Conservation (phyloP, 352 stramenopile species). For the Salisapilia sapeloensis region DNA sequence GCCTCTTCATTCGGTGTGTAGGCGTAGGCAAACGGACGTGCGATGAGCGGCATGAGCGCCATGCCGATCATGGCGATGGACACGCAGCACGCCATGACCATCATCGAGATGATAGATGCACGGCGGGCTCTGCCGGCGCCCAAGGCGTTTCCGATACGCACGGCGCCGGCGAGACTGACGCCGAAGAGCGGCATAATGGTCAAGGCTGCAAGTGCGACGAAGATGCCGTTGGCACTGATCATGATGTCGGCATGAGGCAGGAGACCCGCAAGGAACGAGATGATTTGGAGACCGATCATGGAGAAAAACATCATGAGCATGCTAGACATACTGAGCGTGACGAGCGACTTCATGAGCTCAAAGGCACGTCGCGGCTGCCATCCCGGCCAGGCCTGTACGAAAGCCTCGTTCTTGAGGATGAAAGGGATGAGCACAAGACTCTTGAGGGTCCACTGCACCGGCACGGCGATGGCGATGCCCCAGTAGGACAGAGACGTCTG, state of each 20-base stretch:
- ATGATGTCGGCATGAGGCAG: slow-evolving; percentile 11
- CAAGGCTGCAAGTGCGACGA: slow-evolving; percentile 6
- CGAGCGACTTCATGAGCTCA: slow-evolving; percentile 4
- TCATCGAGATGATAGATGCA: slow-evolving; percentile 3
- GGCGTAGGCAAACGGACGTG: slow-evolving; percentile 5
- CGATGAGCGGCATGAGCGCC: slow-evolving; percentile 1
- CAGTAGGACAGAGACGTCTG: slow-evolving; percentile 15
- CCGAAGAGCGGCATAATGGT: slow-evolving; percentile 9
- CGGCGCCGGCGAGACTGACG: slow-evolving; percentile 6
- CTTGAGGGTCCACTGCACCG: slow-evolving; percentile 11
- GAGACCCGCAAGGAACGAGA: slow-evolving; percentile 7
- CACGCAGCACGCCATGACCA: slow-evolving; percentile 2
- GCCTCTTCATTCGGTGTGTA: slow-evolving; percentile 6
- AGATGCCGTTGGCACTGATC: slow-evolving; percentile 10
- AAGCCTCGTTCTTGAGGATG: slow-evolving; percentile 9
- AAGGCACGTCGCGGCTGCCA: slow-evolving; percentile 7
- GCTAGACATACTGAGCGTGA: slow-evolving; percentile 4
- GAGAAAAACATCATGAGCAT: slow-evolving; percentile 6
- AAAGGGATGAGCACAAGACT: slow-evolving; percentile 7
- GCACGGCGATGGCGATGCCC: slow-evolving; percentile 9
- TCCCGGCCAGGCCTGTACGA: slow-evolving; percentile 12
- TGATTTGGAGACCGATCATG: slow-evolving; percentile 5
- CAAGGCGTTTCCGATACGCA: slow-evolving; percentile 14
- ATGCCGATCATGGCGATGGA: slow-evolving; percentile 1
- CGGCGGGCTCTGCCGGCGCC: slow-evolving; percentile 7